Base-by-base conservation (phyloP, 163 green algal species). In the Prototheca stagnorum region DNA sequence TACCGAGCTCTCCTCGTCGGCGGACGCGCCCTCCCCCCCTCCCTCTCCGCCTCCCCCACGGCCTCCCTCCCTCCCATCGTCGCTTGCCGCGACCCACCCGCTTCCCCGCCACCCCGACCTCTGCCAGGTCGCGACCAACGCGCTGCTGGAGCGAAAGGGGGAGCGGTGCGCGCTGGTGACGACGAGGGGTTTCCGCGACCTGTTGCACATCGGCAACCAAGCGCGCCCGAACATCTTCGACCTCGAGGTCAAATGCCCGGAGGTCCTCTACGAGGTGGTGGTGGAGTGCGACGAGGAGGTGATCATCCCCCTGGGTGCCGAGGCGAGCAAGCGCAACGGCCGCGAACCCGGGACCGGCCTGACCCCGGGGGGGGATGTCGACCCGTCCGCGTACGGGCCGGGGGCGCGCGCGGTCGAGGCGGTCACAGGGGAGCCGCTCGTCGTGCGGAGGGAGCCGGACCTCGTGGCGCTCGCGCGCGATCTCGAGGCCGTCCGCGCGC, bases 141-240 rank as follows among this genome's bases (percentile, higher is more conserved):
- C 89, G 21, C 64, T 99, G 63, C 70, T 99, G 62, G 91, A 99
- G 62, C 65, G 89, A 17, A 81, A 91, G 63, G 85, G 80, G 6
- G 82, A 94, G 70, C 69, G 77, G 16, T 74, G 46, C 14, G 78
- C 80, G 3, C 65, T 94, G 48, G 63, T 87, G n/a, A 74, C 85
- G 8, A 91, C 72, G 1, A 51, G 64, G 8, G 91, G 91, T 7
- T 96, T 98, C 59, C 49, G 54, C 1, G 90, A 98, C 68, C 67
- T 96, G 59, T 67, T 99, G 57, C 67, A 88, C 60, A 98, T 99
- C 41, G 90, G 76, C 53, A 96, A 95, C 66, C 90, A 97, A 68
- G 75, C 76, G 5, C 75, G 90, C 0, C 90, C 90, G 12, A 54
- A 82, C 56, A 96, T 99, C 59, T 99, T 99, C 56, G 90, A 97